phyloP scores from a whole-genome alignment of 768 basidiomycete species.

The Lentinula detonsa region DNA sequence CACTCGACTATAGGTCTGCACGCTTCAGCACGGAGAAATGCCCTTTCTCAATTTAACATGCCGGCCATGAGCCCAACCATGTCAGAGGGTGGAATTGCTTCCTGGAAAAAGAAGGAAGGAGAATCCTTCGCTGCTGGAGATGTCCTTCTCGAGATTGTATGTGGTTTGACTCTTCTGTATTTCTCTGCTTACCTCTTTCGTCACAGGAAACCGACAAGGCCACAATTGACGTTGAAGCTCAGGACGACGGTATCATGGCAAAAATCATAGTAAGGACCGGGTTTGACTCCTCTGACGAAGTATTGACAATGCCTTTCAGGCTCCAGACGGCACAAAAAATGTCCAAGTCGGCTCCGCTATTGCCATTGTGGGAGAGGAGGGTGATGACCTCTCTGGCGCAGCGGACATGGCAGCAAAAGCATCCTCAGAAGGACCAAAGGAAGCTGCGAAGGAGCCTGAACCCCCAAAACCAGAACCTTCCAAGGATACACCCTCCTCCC shows the following conservation, averaged over 20 bases:
- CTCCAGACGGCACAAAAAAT: constrained; percentile 79
- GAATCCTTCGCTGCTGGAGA: constrained; percentile 87
- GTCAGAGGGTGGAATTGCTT: constrained; percentile 97
- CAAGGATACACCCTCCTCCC: constrained; percentile 16
- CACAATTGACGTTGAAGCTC: constrained; percentile 98
- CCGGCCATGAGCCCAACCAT: constrained; percentile 99
- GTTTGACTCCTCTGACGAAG: neutral
- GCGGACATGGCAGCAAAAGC: constrained; percentile 66
- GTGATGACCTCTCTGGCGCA: constrained; percentile 87
- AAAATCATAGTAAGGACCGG: constrained; percentile 81
- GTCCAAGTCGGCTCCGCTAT: constrained; percentile 84
- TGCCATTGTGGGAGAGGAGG: constrained; percentile 90
- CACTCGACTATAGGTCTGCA: constrained; percentile 61
- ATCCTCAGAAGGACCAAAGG: constrained; percentile 35
- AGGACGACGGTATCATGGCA: constrained; percentile 93
- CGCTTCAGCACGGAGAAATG: constrained; percentile 70
- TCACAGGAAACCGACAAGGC: constrained; percentile 98
- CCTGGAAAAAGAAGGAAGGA: constrained; percentile 97
- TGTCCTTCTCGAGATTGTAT: constrained; percentile 91
- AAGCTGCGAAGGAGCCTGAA: constrained; percentile 27
- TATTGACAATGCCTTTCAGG: constrained; percentile 34
- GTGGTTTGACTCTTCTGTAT: constrained; percentile 17
- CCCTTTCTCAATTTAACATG: constrained; percentile 87
- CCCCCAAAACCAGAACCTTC: constrained; percentile 33
- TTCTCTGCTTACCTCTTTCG: constrained; percentile 4